Conservation (phyloP, 176 grass and related monocot genomes). For the Leersia perrieri region DNA sequence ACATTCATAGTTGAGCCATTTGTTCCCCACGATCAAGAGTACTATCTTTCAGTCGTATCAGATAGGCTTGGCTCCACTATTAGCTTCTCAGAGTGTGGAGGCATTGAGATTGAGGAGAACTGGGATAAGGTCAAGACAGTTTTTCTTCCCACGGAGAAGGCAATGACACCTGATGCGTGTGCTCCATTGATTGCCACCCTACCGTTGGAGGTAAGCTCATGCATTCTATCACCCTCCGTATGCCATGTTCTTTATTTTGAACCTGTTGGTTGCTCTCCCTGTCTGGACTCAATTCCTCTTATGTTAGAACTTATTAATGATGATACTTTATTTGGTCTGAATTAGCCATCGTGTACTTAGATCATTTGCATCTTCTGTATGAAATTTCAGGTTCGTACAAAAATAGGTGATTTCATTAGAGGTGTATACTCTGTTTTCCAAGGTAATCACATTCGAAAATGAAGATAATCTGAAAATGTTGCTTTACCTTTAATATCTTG, state of each 20-base stretch:
- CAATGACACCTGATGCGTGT: slow-evolving; percentile 69
- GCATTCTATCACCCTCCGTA: not conserved
- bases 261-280: not conserved
- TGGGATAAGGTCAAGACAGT: slow-evolving; percentile 99
- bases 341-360: not conserved
- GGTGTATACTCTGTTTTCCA: slow-evolving; percentile 88
- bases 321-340: not conserved
- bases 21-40: slow-evolving; percentile 88
- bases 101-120: slow-evolving; percentile 96
- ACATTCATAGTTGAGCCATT: slow-evolving; percentile 97
- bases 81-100: slow-evolving; percentile 92
- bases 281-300: not conserved
- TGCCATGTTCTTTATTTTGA: not conserved
- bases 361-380: not conserved
- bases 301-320: not conserved
- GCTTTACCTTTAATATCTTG: not conserved
- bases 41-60: slow-evolving; percentile 84
- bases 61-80: slow-evolving; percentile 84
- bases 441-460: slow-evolving; percentile 47
- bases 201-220: slow-evolving; percentile 70
- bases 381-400: slow-evolving; percentile 68
- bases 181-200: slow-evolving; percentile 91
- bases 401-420: slow-evolving; percentile 88
- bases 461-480: not conserved
- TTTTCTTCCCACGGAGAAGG: slow-evolving; percentile 75